phyloP scores from a whole-genome alignment of 164 flowering plant genomes.

The Litsea cubeba region DNA sequence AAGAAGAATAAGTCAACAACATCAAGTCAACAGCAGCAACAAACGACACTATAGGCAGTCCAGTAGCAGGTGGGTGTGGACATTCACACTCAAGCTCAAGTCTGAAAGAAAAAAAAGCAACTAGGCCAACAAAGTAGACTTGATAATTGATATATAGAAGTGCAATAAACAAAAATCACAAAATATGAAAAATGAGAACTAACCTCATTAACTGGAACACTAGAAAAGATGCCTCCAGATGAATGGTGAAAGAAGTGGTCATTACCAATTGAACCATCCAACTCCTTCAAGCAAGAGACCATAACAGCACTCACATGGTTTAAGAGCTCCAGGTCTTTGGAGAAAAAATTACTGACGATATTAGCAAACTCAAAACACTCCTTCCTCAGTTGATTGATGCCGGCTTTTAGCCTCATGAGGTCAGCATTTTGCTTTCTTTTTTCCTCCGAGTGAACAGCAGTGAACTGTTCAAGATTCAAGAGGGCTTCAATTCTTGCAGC shows the following conservation, averaged over 20 bases:
- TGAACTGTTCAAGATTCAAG: constrained; percentile 44
- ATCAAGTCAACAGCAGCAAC: neutral
- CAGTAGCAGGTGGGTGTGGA: no score
- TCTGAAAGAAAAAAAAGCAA: neutral
- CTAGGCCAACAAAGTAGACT: neutral
- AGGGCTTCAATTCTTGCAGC: constrained; percentile 62
- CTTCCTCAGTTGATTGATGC: constrained; percentile 36
- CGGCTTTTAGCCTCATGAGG: constrained; percentile 34
- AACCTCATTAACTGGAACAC: constrained; percentile 40
- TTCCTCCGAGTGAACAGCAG: constrained; percentile 31
- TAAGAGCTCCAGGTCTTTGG: constrained; percentile 52
- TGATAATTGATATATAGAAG: no score
- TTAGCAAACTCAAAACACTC: constrained; percentile 32
- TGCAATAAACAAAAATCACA: neutral
- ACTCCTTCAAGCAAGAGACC: constrained; percentile 32
- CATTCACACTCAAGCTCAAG: neutral
- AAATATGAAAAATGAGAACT: constrained; percentile 1
- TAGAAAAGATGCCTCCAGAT: constrained; percentile 24
- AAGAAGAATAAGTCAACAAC: no score
- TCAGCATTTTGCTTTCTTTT: constrained; percentile 38
- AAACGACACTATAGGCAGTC: neutral
- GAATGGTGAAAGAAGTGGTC: constrained; percentile 17
- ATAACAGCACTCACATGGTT: constrained; percentile 39
- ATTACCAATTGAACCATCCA: constrained; percentile 17
- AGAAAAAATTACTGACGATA: constrained; percentile 35